Evolutionary conservation across 2,329 filamentous ascomycete species (phyloP).

Genomic region (Aspergillus amoenus): DNA sequence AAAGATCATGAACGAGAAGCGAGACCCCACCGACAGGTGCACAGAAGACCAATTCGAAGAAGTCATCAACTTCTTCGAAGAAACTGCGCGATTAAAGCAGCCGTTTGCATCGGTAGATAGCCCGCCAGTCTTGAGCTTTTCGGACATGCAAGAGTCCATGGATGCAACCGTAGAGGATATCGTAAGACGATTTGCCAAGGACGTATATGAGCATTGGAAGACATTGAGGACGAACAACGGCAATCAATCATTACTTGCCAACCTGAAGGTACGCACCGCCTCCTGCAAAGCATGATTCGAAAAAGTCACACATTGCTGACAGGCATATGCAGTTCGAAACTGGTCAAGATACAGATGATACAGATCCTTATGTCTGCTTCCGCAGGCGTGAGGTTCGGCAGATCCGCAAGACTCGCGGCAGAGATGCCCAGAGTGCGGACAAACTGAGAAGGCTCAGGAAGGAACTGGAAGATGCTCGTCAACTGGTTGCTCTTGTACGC

Average conservation of each 20-base stretch:
- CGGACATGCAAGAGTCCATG: conserved; percentile 71
- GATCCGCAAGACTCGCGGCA: conserved; percentile 88
- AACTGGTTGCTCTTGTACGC: conserved; percentile 73
- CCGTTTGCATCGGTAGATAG: conserved; percentile 90
- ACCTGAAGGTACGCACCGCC: conserved; percentile 62
- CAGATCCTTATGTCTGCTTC: conserved; percentile 98
- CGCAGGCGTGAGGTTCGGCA: conserved; percentile 89
- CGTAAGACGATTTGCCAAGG: conserved; percentile 64
- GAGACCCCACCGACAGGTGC: conserved; percentile 62
- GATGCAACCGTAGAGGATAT: conserved; percentile 57
- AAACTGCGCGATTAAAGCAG: conserved; percentile 76
- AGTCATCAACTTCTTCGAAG: conserved; percentile 93
- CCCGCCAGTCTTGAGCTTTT: conserved; percentile 71
- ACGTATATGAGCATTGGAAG: conserved; percentile 90
- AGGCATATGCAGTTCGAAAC: conserved; percentile 67
- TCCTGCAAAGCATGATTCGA: neutral
- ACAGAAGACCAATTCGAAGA: conserved; percentile 91
- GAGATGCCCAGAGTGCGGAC: conserved; percentile 91
- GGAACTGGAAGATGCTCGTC: conserved; percentile 85
- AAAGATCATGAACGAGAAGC: conserved; percentile 78
- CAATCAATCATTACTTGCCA: conserved; percentile 72
- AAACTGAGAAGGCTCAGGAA: conserved; percentile 88
- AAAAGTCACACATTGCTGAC: conserved; percentile 18
- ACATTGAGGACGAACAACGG: conserved; percentile 63
- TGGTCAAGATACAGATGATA: conserved; percentile 89